Base-by-base conservation (phyloP, 257 asterid species). In the Leptodermis oblonga region DNA sequence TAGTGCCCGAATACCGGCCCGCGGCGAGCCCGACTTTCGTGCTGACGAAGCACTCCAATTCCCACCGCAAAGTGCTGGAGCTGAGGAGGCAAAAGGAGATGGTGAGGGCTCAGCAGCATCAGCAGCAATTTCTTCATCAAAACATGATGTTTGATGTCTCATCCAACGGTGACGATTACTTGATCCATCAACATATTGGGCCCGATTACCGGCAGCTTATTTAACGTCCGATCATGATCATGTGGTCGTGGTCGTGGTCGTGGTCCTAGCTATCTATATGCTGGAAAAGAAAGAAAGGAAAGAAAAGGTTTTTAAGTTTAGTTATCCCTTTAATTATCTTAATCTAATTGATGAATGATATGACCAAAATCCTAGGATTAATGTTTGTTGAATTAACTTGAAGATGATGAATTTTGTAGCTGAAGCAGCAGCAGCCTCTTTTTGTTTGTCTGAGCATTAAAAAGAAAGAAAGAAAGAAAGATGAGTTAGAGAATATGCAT, bases 11-110 rank as follows among this genome's bases (percentile, higher is more conserved):
- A 14, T 92, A 92, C 74, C 79, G 98, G 65, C 98, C 98, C 17
- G 98, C 98, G 0, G 76, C 98, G 1, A 92, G 98, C 88, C 98
- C 98, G 73, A 92, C 98, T 2, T 92, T 92, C 49, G 82, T 88
- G 11, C 80, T 86, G 0, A 78, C 95, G 3, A 92, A 90, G 75
- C 97, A 92, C 45, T 92, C 98, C 23, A 92, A 92, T 64, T 92
- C 98, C 5, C 98, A 92, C 62, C 63, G 98, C 48, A 92, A 92
- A 45, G 98, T 92, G 4, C 70, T 92, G 4, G 98, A 92, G 78
- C 90, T 92, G 68, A 73, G 98, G 61, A 78, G 95, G 79, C 97
- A 92, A 73, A 92, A 92, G 58, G 98, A 92, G 73, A 39, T 84
- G 84, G 10, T 63, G 69, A 70, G 83, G 36, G 76, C 79, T 2